Evolutionary conservation across 805 yeast species (phyloP), one percentile per base, ranked within the genome.

Genomic region (Jamesozyma hellenica): DNA sequence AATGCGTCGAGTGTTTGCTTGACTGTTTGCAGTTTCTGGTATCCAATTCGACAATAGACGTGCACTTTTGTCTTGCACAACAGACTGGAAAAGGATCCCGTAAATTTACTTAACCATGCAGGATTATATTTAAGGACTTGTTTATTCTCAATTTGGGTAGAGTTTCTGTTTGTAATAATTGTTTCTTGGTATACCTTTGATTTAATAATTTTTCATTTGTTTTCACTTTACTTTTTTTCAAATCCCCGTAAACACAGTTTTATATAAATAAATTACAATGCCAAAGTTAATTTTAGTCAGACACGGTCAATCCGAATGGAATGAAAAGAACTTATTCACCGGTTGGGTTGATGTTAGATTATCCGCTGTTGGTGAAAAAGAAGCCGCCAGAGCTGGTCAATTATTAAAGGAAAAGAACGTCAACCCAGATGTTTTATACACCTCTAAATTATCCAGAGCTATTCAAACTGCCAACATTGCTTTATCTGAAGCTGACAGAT

Each of bases 221-320:
- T 21, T 21, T 21, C 8, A 8, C 23, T 21, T 21, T 21, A n/a
- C n/a, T 21, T 21, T 8, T 21, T 21, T 8, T 21, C 5, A 21
- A 21, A 8, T 6, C 5, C 5, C 23, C 23, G 23, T 21, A 21
- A 5, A 21, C 23, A 21, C 23, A 21, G 23, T 21, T 21, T 21
- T 21, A 21, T 21, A 21, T 21, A 6, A 13, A 13, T 13, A 31
- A 32, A 31, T n/a, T n/a, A n/a, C n/a, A 60, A 66, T 67, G 71
- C 70, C 71, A 59, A 86, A 83, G 68, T 75, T 88, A 67, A 79
- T 88, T 63, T 75, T 88, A 64, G 87, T 90, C 55, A 88, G 97
- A 76, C 97, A 88, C 88, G 97, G 97, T 60, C 95, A 90, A 75
- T 84, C 95, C 71, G 96, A 85, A 68, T 88, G 97, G 97, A 88